Conservation (phyloP, 2,329 filamentous ascomycete species). For the Aspergillus cejpii region DNA sequence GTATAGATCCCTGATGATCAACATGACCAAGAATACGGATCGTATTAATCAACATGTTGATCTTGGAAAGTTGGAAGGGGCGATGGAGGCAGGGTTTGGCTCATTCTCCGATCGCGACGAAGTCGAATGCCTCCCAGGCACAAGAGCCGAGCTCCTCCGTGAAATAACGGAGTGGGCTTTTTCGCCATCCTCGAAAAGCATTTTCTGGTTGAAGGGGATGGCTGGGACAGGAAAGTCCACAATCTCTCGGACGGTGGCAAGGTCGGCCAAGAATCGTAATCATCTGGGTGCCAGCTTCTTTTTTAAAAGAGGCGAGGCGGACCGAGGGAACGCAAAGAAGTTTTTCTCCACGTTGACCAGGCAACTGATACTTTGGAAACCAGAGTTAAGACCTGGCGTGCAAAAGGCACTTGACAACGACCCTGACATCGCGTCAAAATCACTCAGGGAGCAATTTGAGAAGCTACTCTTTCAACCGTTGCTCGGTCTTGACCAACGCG, state of each 20-base stretch:
- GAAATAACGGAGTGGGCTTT: conserved; percentile 20
- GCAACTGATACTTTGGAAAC: conserved; percentile 27
- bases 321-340: conserved; percentile 30
- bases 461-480: conserved; percentile 23
- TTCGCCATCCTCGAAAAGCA: conserved; percentile 12
- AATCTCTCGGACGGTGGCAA: conserved; percentile 29
- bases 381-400: conserved; percentile 20
- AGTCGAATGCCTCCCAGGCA: conserved; percentile 18
- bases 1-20: conserved; percentile 6
- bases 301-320: conserved; percentile 41
- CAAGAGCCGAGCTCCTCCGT: conserved; percentile 15
- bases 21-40: conserved; percentile 1
- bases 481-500: background rate
- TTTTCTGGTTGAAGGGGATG: conserved; percentile 34
- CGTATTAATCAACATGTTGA: conserved; percentile 12
- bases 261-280: conserved; percentile 10
- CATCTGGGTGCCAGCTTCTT: conserved; percentile 40
- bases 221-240: conserved; percentile 27
- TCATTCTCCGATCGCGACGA: conserved; percentile 11
- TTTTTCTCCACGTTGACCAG: conserved; percentile 35
- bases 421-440: conserved; percentile 18
- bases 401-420: conserved; percentile 17
- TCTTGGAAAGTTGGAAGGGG: conserved; percentile 12
- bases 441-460: conserved; percentile 22
- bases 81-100: conserved; percentile 17